Base-by-base conservation (phyloP, 2,329 filamentous ascomycete species). In the Aspergillus aculeatinus region DNA sequence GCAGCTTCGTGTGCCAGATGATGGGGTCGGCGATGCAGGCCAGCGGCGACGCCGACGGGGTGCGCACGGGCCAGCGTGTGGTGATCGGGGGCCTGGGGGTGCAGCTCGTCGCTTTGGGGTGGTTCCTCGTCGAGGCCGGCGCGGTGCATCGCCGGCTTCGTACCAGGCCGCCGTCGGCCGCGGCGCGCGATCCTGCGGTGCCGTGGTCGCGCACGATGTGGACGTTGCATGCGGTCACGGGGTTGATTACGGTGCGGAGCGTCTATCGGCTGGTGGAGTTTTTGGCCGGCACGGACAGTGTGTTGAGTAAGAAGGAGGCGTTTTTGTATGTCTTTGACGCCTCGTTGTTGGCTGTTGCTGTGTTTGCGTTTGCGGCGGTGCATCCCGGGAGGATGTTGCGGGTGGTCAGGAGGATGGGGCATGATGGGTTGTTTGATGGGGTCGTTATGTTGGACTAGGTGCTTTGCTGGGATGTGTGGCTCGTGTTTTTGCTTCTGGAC, bases 281-380 rank as follows among this genome's bases (percentile, higher is more conserved):
- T 56, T 69, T 63, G 5, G 61, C 65, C 1, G 21, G 25, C 9
- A 21, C 57, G 29, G 60, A 47, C 16, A 51, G 65, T 0, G 51
- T 59, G 31, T 23, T 74, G 23, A 65, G 66, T 12, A 64, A 55
- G 3, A 58, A 66, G 16, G 73, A 75, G 62, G 70, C 31, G 16
- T 70, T 65, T 60, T 70, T 74, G 3, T 75, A 74, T 61, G 63
- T 74, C 0, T 74, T 74, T 59, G 72, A 75, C 67, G 71, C 66
- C 9, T 63, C 62, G 29, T 53, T 72, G 39, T 72, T 74, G 70
- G 62, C 62, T 3, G 10, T 67, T n/a, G 48, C 63, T 0, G 63
- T 71, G 60, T 42, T 63, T 6, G 53, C 69, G 4, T 61, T 72
- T 48, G 25, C 65, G 14, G 50, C 71, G 7, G 69, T 60, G 55